These are phyloP conservation scores for Trichoderma sp. DNA, from an alignment of 2,329 filamentous ascomycete genomes.

Conservation along the genomic window DNA sequence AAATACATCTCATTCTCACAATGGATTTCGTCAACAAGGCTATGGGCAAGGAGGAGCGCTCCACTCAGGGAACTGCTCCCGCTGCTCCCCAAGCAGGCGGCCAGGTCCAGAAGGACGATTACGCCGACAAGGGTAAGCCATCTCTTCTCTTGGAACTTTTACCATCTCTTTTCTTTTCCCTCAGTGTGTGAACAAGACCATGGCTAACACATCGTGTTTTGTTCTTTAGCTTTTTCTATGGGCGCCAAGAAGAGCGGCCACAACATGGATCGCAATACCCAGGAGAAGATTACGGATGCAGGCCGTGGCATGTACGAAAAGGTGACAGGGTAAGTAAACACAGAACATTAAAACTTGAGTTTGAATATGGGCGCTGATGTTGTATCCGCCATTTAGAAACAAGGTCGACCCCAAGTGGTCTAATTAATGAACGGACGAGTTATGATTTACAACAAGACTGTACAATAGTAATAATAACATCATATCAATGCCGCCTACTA, in stretches of 20 bases:
- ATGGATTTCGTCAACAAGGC: constrained; percentile 44
- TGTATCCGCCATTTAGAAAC: background rate
- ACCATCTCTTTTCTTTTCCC: background rate
- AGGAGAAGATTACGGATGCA: constrained; percentile 42
- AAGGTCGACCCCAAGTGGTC: constrained; percentile 13
- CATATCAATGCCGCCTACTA: background rate
- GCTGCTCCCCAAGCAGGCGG: background rate
- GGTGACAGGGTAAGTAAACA: constrained; percentile 35
- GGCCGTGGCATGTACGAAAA: constrained; percentile 37
- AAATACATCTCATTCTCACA: background rate
- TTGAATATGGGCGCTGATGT: background rate
- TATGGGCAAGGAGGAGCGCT: constrained; percentile 22
- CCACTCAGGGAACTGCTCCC: constrained; percentile 20
- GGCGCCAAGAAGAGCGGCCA: constrained; percentile 36
- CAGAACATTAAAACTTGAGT: background rate
- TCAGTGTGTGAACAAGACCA: background rate
- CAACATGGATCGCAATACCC: constrained; percentile 33
- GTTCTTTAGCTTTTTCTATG: constrained; percentile 29
- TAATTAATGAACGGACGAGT: background rate
- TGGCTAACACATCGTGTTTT: background rate
- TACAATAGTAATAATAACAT: background rate
- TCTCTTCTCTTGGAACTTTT: background rate
- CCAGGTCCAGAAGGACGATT: constrained; percentile 30
- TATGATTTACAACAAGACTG: background rate
- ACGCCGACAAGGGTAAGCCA: constrained; percentile 38